Conservation (phyloP, 805 yeast species). For the Scheffersomyces amazonensis region DNA sequence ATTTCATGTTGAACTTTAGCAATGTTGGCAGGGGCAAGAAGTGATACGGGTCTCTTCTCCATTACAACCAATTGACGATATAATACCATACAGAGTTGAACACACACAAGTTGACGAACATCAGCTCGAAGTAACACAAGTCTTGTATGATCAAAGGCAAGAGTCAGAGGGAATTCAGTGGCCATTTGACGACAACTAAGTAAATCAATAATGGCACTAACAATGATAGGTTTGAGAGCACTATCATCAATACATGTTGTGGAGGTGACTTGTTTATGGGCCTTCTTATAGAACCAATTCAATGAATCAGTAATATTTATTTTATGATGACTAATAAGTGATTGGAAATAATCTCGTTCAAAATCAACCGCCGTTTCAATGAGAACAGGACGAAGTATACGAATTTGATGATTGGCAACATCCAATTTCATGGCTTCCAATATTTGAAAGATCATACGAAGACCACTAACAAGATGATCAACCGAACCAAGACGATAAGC, state of each 20-base stretch:
- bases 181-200: constrained; percentile 79
- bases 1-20: constrained; percentile 64
- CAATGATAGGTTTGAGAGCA: constrained; percentile 36
- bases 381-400: constrained; percentile 78
- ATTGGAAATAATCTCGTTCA: constrained; percentile 78
- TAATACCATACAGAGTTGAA: constrained; percentile 67
- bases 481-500: constrained; percentile 48
- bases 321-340: constrained; percentile 51
- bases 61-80: constrained; percentile 61
- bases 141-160: constrained; percentile 82
- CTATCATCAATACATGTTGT: constrained; percentile 3
- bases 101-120: constrained; percentile 78
- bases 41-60: constrained; percentile 10
- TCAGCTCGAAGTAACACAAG: constrained; percentile 78
- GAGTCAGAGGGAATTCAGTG: constrained; percentile 76
- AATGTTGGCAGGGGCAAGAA: constrained; percentile 34
- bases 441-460: constrained; percentile 74
- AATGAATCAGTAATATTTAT: constrained; percentile 58
- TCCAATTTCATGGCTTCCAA: constrained; percentile 94
- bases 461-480: constrained; percentile 63
- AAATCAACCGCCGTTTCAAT: constrained; percentile 85
- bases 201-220: constrained; percentile 56
- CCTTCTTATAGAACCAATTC: constrained; percentile 58
- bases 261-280: constrained; percentile 14
- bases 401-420: constrained; percentile 91